Conservation (phyloP, 2,329 filamentous ascomycete species). For the Lecanosticta acicola region DNA sequence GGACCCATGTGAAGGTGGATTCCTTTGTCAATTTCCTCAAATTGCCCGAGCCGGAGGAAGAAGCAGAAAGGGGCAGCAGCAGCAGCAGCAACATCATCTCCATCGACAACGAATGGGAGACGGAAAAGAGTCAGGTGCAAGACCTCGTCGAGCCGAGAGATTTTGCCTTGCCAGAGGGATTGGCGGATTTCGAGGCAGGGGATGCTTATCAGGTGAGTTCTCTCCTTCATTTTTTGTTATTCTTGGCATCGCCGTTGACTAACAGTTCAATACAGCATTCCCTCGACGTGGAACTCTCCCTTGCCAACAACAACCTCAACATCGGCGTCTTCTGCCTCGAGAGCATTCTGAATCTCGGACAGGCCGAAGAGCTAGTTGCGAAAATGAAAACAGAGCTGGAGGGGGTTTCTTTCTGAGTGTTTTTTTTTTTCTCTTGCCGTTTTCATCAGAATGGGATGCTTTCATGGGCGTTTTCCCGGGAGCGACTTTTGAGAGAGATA, state of each 20-base stretch:
- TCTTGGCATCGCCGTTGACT: not conserved
- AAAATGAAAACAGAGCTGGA: constrained; percentile 29
- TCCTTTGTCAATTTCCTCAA: constrained; percentile 78
- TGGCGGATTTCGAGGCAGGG: constrained; percentile 7
- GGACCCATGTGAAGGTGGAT: constrained; percentile 67
- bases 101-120: constrained; percentile 16
- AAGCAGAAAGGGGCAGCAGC: constrained; percentile 3
- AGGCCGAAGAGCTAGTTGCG: constrained; percentile 34
- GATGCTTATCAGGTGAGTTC: constrained; percentile 37
- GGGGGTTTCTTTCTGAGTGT: no score
- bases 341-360: constrained; percentile 38
- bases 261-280: constrained; percentile 38
- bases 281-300: constrained; percentile 52
- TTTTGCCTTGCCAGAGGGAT: constrained; percentile 17
- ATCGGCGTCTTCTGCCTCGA: constrained; percentile 49
- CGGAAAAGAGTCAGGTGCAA: constrained; percentile 14
- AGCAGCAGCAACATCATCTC: constrained; percentile 24
- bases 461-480: no score
- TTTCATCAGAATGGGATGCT: no score
- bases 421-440: no score
- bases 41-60: constrained; percentile 37
- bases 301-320: constrained; percentile 45
- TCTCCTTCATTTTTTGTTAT: not conserved
- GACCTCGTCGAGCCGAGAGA: constrained; percentile 3
- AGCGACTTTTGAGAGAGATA: no score